These are phyloP conservation scores for Avena insularis DNA, from an alignment of 176 grass and related monocot species.

Conservation along the genomic window DNA sequence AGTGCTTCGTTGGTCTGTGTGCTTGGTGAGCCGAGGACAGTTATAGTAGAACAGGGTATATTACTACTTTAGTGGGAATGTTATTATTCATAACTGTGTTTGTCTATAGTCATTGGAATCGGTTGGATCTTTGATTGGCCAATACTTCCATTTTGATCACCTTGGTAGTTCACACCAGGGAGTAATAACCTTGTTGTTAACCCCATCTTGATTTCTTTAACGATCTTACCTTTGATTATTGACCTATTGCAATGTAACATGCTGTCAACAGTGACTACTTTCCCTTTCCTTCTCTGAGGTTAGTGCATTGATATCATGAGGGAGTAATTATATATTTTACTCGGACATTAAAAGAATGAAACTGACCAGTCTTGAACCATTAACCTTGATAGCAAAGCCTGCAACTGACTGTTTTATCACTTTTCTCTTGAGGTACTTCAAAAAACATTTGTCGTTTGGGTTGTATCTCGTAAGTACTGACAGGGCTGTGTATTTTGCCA, in stretches of 20 bases:
- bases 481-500: background rate
- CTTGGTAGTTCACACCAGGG: background rate
- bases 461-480: slow-evolving; percentile 8
- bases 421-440: background rate
- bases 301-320: background rate
- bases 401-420: background rate
- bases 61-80: background rate
- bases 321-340: background rate
- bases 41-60: background rate
- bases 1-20: background rate
- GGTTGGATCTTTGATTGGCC: slow-evolving; percentile 7
- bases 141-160: slow-evolving; percentile 13
- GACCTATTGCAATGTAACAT: background rate
- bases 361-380: background rate
- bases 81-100: slow-evolving; percentile 6
- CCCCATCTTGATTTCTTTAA: background rate
- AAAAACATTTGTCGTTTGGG: background rate
- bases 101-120: background rate
- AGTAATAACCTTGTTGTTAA: background rate
- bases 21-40: slow-evolving; percentile 19
- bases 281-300: slow-evolving; percentile 3
- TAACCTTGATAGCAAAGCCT: slow-evolving; percentile 8
- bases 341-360: background rate
- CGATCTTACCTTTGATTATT: slow-evolving; percentile 2
- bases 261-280: slow-evolving; percentile 1